Percentiles rank a stretch among this genome's conserved stretches.
These are phyloP conservation scores for Elaeagnus macrophylla DNA, from an alignment of 306 rosid species.

Conservation along the genomic window DNA sequence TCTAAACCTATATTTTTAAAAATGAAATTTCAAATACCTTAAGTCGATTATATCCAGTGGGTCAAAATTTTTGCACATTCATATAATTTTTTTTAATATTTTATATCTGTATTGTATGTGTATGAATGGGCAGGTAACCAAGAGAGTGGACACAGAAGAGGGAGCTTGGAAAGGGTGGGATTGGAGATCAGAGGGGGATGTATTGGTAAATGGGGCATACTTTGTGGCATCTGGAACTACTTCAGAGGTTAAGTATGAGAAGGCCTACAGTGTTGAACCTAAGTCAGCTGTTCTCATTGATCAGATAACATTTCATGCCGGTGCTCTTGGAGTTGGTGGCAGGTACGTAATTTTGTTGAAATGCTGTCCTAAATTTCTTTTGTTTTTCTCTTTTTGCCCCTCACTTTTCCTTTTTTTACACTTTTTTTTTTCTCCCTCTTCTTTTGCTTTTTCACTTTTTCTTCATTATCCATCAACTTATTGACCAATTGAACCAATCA, in stretches of 20 bases:
- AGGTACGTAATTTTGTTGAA: no score
- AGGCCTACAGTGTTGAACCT: constrained; percentile 72
- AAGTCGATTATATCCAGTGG: no score
- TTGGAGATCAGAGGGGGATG: constrained; percentile 81
- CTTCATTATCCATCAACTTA: background rate
- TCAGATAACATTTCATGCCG: constrained; percentile 54
- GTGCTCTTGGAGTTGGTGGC: constrained; percentile 73
- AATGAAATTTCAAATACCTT: no score
- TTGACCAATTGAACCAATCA: no score
- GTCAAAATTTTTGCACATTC: no score
- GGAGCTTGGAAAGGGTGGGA: constrained; percentile 67
- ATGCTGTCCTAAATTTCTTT: no score
- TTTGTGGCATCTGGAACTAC: constrained; percentile 62
- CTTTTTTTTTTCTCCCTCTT: background rate
- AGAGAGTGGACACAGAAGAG: constrained; percentile 48
- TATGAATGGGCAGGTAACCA: constrained; percentile 39
- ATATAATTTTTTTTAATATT: no score
- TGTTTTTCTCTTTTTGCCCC: background rate
- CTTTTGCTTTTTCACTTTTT: background rate
- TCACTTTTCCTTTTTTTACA: background rate
- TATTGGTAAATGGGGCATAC: constrained; percentile 66
- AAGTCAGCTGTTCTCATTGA: constrained; percentile 53
- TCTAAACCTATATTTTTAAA: no score
- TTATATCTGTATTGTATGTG: background rate
- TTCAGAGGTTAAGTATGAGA: constrained; percentile 33